Conservation (phyloP, 495 filamentous ascomycete genomes). For the Opeltia flavorubescens region DNA sequence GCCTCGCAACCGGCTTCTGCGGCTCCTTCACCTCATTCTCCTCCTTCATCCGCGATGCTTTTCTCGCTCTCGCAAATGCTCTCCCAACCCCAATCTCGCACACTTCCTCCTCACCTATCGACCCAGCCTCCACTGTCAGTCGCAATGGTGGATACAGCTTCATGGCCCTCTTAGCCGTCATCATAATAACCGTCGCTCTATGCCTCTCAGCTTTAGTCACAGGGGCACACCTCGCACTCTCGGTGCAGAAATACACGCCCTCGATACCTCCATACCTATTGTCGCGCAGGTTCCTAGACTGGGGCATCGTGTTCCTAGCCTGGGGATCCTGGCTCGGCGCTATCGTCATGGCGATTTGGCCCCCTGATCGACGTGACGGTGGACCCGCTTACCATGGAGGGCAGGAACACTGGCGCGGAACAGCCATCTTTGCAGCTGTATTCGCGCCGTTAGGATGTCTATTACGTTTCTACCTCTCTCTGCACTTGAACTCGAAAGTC, state of each 20-base stretch:
- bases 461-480: constrained; percentile 54
- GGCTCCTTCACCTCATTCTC: constrained; percentile 89
- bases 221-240: constrained; percentile 67
- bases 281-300: constrained; percentile 49
- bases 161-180: constrained; percentile 59
- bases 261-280: constrained; percentile 43
- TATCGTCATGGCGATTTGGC: constrained; percentile 57
- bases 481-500: constrained; percentile 51
- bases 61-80: constrained; percentile 71
- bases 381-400: constrained; percentile 15
- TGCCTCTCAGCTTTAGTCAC: constrained; percentile 53
- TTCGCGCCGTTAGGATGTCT: constrained; percentile 80
- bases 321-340: constrained; percentile 69
- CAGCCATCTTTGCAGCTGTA: constrained; percentile 60
- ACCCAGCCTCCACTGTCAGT: constrained; percentile 11
- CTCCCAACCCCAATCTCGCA: constrained; percentile 34
- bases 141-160: constrained; percentile 73
- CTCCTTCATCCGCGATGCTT: constrained; percentile 71
- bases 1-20: constrained; percentile 86
- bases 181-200: constrained; percentile 52
- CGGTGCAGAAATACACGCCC: constrained; percentile 38
- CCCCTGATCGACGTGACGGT: constrained; percentile 44
- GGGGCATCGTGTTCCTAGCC: constrained; percentile 42
- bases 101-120: constrained; percentile 14
- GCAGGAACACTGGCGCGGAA: constrained; percentile 56